Evolutionary conservation across 2,329 filamentous ascomycete genomes (phyloP), one percentile per base, ranked within the genome.

Genomic region (Apiospora pterosperma): DNA sequence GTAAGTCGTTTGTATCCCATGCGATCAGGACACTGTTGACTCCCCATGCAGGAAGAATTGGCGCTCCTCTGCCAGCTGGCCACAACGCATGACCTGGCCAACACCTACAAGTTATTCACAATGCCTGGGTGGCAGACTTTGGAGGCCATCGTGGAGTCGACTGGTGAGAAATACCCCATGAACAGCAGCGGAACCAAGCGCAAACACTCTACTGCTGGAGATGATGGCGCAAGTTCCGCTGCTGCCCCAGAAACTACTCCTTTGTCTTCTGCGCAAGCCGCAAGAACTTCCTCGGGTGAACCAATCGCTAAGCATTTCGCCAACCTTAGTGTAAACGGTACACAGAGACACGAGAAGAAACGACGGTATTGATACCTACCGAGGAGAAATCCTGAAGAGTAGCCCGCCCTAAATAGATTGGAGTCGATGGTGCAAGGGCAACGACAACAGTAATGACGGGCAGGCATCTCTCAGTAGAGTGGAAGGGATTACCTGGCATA

Each of bases 41-140:
- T 12, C 10, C 62, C n/a, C 16, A 62, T 28, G 16, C 73, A 99
- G 96, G 92, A 97, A 67, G 96, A 99, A 81, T 91, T 96, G 79
- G 81, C 87, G 11, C 86, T 97, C 61, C 86, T 98, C 64, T 96
- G 92, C 81, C 91, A 90, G 72, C 91, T 96, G 62, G 95, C 94
- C 28, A 91, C 89, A 52, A 87, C 88, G 66, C 92, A 95, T 75
- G 92, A 97, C 77, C 85, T 92, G 64, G 87, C 90, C 67, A 92
- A 96, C 71, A 90, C 90, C 66, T 89, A 93, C 75, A 90, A 96
- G 76, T 86, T 99, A 71, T 88, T 93, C 79, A 90, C 93, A 72
- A 94, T 91, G 72, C 86, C 90, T 75, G 96, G 96, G 74, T 99
- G 96, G 96, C 92, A 94, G 78, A 98, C 93, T 66, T 85, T 99